Percentiles rank a stretch among this genome's conserved stretches.
Evolutionary conservation across 2,329 filamentous ascomycete genomes (phyloP).

Genomic region (Xylaria multiplex): DNA sequence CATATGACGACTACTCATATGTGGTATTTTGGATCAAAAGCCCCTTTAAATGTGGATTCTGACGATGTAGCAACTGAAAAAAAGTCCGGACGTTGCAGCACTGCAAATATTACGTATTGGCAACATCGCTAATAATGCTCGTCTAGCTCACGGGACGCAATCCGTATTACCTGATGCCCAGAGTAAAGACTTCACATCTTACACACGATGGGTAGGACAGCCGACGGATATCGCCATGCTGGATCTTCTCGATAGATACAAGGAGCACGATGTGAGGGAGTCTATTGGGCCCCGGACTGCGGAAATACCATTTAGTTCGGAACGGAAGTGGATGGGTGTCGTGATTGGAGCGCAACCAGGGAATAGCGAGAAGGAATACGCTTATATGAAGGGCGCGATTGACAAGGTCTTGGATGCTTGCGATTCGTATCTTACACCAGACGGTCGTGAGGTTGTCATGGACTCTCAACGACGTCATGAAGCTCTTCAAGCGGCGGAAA

Average conservation of each 20-base stretch:
- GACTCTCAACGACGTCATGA: conserved; percentile 80
- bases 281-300: conserved; percentile 82
- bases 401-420: conserved; percentile 88
- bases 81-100: conserved; percentile 75
- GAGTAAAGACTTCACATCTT: conserved; percentile 68
- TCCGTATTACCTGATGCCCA: conserved; percentile 89
- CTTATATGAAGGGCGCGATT: conserved; percentile 94
- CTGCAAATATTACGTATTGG: conserved; percentile 87
- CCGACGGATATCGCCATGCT: conserved; percentile 98
- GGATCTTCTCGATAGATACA: conserved; percentile 89
- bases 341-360: conserved; percentile 73
- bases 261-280: conserved; percentile 90
- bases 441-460: conserved; percentile 86
- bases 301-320: conserved; percentile 95
- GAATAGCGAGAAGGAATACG: conserved; percentile 76
- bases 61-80: conserved; percentile 64
- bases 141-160: conserved; percentile 79
- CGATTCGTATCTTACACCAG: conserved; percentile 87
- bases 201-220: conserved; percentile 94
- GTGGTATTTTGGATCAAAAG: conserved; percentile 85
- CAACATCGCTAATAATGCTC: conserved; percentile 95
- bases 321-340: conserved; percentile 99
- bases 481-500: conserved; percentile 80
- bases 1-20: conserved; percentile 98
- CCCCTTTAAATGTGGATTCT: conserved; percentile 62